These are phyloP conservation scores for Ophiosphaerella narmari DNA, from an alignment of 2,329 filamentous ascomycete genomes.

Conservation along the genomic window DNA sequence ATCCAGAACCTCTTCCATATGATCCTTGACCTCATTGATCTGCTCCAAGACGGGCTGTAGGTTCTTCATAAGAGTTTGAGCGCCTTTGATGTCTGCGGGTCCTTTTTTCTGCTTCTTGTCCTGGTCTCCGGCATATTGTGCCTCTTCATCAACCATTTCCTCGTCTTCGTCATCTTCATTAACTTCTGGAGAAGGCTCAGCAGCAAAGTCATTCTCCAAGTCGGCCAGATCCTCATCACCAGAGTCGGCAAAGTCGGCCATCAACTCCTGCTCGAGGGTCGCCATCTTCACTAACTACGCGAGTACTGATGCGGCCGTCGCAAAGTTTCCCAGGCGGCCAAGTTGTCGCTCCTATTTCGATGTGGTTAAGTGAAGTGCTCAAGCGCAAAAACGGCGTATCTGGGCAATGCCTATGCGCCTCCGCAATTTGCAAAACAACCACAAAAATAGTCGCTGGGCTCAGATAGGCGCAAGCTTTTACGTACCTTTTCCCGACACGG, in stretches of 20 bases:
- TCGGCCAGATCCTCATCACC: constrained; percentile 60
- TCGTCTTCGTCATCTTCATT: constrained; percentile 65
- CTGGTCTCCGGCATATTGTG: constrained; percentile 56
- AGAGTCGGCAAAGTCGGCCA: constrained; percentile 88
- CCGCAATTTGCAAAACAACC: no score
- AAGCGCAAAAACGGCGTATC: no score
- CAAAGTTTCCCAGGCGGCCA: constrained; percentile 19
- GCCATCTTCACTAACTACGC: constrained; percentile 60
- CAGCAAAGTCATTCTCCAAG: constrained; percentile 43
- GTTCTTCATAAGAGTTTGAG: constrained; percentile 79
- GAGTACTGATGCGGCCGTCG: not conserved
- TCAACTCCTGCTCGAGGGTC: constrained; percentile 86
- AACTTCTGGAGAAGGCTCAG: constrained; percentile 33
- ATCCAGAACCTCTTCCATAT: constrained; percentile 72
- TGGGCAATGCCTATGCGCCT: no score
- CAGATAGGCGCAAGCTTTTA: constrained; percentile 16
- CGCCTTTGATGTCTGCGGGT: constrained; percentile 72
- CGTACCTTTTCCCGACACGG: constrained; percentile 25
- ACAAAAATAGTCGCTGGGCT: not conserved
- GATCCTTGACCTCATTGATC: constrained; percentile 54
- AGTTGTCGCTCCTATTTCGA: constrained; percentile 27
- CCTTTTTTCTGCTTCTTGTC: constrained; percentile 71
- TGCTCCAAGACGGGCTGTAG: constrained; percentile 79
- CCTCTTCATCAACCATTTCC: constrained; percentile 65
- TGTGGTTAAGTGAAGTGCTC: constrained; percentile 22